These are phyloP conservation scores for Hypoxylon sp. DNA, from an alignment of 2,329 filamentous ascomycete genomes.

Conservation along the genomic window DNA sequence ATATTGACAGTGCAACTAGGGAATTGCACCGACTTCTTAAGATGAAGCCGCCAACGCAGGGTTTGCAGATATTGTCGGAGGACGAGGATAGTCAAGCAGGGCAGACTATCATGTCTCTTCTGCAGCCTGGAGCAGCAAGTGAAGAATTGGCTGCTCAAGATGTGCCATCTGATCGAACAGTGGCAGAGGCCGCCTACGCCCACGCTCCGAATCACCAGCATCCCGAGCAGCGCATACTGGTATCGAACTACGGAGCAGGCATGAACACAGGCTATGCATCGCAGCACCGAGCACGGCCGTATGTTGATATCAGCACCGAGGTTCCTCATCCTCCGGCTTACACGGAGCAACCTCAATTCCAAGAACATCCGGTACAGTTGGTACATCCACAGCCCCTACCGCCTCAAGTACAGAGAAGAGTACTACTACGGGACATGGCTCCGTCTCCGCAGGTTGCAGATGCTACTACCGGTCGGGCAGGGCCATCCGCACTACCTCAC, in stretches of 20 bases:
- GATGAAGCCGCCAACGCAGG: conserved; percentile 62
- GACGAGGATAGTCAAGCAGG: conserved; percentile 54
- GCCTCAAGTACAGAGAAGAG: conserved; percentile 63
- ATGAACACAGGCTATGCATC: conserved; percentile 32
- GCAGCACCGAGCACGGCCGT: conserved; percentile 41
- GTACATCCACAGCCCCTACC: conserved; percentile 61
- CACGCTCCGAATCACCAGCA: conserved; percentile 68
- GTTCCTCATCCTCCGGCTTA: conserved; percentile 27
- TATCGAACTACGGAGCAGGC: conserved; percentile 54
- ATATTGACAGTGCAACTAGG: conserved; percentile 41
- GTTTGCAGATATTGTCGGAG: conserved; percentile 49
- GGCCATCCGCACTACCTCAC: conserved; percentile 30
- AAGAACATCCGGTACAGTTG: conserved; percentile 46
- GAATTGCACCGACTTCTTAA: conserved; percentile 65
- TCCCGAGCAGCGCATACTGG: conserved; percentile 57
- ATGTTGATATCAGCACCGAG: conserved; percentile 40
- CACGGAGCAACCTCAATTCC: conserved; percentile 37
- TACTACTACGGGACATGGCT: conserved; percentile 55
- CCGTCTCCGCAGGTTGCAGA: conserved; percentile 49
- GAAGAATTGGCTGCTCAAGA: no score
- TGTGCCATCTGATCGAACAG: conserved; percentile 23
- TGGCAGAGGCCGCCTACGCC: conserved; percentile 56
- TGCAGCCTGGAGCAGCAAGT: conserved; percentile 52
- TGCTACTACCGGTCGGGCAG: conserved; percentile 30
- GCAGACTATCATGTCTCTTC: conserved; percentile 61